Percentiles rank a stretch among this genome's conserved stretches.
These are phyloP conservation scores for Maudiozyma serrabonitensis DNA, from an alignment of 805 yeast species.

Conservation along the genomic window DNA sequence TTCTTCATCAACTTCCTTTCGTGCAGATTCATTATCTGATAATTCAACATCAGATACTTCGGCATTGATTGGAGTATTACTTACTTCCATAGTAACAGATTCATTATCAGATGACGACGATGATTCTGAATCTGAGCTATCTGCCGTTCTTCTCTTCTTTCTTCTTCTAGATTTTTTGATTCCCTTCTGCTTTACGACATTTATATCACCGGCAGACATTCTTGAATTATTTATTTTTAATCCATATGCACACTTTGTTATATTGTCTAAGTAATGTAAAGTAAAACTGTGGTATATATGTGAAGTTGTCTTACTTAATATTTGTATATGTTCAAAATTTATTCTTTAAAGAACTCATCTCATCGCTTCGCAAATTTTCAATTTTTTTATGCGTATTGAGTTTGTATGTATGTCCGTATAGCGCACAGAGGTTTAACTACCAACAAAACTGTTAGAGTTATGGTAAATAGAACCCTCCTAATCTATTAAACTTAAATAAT, in stretches of 20 bases:
- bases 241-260: too few species aligned
- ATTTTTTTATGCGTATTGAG: too few species aligned
- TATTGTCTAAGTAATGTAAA: too few species aligned
- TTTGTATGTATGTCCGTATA: too few species aligned
- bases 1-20: slow-evolving; percentile 7
- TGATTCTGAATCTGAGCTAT: slow-evolving; percentile 43
- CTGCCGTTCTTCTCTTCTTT: slow-evolving; percentile 79
- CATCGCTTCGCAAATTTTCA: slow-evolving; percentile 10
- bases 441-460: too few species aligned
- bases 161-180: slow-evolving; percentile 41
- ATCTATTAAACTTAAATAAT: background rate
- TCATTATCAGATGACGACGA: slow-evolving; percentile 32
- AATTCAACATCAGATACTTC: slow-evolving; percentile 28
- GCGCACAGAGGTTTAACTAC: too few species aligned
- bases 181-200: slow-evolving; percentile 10
- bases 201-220: slow-evolving; percentile 21
- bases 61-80: slow-evolving; percentile 11
- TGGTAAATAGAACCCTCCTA: too few species aligned
- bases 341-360: slow-evolving; percentile 2
- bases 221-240: background rate
- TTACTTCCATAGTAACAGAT: slow-evolving; percentile 5
- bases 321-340: too few species aligned
- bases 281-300: too few species aligned
- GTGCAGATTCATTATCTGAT: slow-evolving; percentile 9
- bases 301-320: too few species aligned